A percentile compares a stretch with the other conserved stretches of the same genome.
Evolutionary conservation across 2,329 filamentous ascomycete genomes (phyloP).

Genomic region (Pseudogymnoascus sp.): DNA sequence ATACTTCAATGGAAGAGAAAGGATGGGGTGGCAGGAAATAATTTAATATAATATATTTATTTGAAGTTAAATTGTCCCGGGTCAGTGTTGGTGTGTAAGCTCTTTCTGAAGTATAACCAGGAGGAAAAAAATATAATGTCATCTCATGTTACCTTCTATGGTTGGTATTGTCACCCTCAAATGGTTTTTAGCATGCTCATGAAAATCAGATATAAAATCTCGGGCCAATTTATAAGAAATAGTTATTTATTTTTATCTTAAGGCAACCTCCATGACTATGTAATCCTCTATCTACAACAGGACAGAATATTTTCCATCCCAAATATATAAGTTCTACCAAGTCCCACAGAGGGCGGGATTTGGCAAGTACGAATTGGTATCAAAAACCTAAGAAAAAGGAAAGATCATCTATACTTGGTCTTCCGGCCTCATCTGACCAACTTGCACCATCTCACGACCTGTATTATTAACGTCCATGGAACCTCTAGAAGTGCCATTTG

Average conservation of each 20-base stretch:
- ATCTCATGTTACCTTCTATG: background rate
- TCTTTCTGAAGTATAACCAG: too few relatives aligned
- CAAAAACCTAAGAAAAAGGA: background rate
- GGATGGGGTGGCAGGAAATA: background rate
- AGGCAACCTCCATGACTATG: background rate
- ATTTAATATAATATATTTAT: background rate
- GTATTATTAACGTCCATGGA: background rate
- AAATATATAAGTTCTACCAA: background rate
- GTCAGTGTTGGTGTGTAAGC: too few relatives aligned
- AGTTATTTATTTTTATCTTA: background rate
- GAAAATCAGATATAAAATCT: background rate
- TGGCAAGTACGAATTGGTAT: constrained; percentile 3
- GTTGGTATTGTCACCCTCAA: background rate
- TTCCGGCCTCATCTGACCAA: background rate
- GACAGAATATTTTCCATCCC: background rate
- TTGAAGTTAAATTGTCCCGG: too few relatives aligned
- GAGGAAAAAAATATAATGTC: too few relatives aligned
- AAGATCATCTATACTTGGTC: background rate
- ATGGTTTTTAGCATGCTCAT: background rate
- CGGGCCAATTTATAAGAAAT: background rate
- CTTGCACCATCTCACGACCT: background rate
- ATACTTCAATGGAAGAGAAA: background rate
- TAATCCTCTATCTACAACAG: background rate
- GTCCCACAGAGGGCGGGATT: background rate
- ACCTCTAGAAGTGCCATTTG: background rate